Conservation (phyloP, 2,329 filamentous ascomycete species). For the Penicillium psychrosexuale region DNA sequence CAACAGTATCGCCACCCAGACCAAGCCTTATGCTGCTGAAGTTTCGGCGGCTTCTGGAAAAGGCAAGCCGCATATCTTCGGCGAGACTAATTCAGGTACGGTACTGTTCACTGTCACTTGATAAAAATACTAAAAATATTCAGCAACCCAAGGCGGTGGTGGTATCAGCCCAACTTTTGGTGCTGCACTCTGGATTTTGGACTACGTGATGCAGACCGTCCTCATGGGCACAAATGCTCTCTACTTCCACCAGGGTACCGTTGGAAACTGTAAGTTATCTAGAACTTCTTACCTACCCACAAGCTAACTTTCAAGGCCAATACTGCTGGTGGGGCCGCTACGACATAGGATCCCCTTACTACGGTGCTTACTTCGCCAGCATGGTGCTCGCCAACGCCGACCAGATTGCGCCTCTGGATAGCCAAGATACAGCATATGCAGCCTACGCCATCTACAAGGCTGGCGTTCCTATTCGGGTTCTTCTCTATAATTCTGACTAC, state of each 20-base stretch:
- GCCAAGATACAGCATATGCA: constrained; percentile 43
- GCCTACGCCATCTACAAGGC: constrained; percentile 48
- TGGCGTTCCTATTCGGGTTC: constrained; percentile 36
- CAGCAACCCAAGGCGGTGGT: constrained; percentile 39
- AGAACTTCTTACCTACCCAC: neutral
- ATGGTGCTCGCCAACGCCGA: constrained; percentile 46
- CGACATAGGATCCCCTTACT: constrained; percentile 52
- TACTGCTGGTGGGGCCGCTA: constrained; percentile 52
- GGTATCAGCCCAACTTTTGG: constrained; percentile 49
- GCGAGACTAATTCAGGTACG: constrained; percentile 51
- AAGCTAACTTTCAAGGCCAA: constrained; percentile 27
- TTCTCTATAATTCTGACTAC: constrained; percentile 42
- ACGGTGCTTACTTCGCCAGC: constrained; percentile 50
- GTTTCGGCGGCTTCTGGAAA: constrained; percentile 39
- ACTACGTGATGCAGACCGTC: constrained; percentile 41
- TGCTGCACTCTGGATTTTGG: constrained; percentile 52
- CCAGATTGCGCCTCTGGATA: constrained; percentile 48
- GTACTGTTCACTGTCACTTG: neutral
- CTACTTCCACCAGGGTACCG: constrained; percentile 53
- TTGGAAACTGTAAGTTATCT: constrained; percentile 47
- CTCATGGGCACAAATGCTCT: constrained; percentile 33
- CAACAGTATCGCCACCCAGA: constrained; percentile 39
- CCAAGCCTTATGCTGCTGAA: constrained; percentile 43
- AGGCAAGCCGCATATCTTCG: constrained; percentile 48
- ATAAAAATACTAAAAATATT: neutral